Evolutionary conservation across 75 land plant genomes (phyloP), one percentile per base, ranked within the genome.

Genomic region (Gnetum montanum): DNA sequence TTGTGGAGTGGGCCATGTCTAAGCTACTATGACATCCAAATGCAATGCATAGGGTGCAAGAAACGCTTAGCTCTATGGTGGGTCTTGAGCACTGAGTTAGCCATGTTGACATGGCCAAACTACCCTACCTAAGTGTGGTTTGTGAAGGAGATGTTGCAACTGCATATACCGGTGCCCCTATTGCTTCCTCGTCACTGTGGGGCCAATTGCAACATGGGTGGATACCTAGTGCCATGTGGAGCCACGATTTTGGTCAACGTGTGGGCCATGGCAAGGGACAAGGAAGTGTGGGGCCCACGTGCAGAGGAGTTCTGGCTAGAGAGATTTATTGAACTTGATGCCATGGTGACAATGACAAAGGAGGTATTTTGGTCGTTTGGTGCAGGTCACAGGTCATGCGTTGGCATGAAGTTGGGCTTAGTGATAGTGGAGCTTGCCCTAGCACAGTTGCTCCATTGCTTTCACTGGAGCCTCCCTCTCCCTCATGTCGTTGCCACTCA

Each of bases 221-320:
- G 66, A 0, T 70, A 58, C 28, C 27, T 48, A 12, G 46, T 70
- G 1, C 12, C 48, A 13, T 37, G 49, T 0, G 48, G 49, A 33
- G 62, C 70, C 2, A 3, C 24, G 1, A 38, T 76, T 5, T 34
- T 57, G 18, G 43, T 76, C 0, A 76, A 76, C 20, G 74, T 38
- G 3, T 76, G 79, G 79, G 66, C 65, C 18, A 62, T 70, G 18
- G 79, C 59, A 20, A 34, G 74, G 43, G 69, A 70, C 47, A 62
- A 69, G 0, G 50, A 53, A 0, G 37, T 7, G 13, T 76, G 74
- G 79, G 46, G n/a, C n/a, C n/a, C n/a, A n/a, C 54, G 23, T n/a
- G 73, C 78, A n/a, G 65, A 75, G 3, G 64, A 44, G 43, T 75
- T 75, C 37, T 2, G 8, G 25, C 78, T 73, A 8, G 73, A 75